Evolutionary conservation across 2,329 filamentous ascomycete species (phyloP).

Genomic region (Camillea tinctor): DNA sequence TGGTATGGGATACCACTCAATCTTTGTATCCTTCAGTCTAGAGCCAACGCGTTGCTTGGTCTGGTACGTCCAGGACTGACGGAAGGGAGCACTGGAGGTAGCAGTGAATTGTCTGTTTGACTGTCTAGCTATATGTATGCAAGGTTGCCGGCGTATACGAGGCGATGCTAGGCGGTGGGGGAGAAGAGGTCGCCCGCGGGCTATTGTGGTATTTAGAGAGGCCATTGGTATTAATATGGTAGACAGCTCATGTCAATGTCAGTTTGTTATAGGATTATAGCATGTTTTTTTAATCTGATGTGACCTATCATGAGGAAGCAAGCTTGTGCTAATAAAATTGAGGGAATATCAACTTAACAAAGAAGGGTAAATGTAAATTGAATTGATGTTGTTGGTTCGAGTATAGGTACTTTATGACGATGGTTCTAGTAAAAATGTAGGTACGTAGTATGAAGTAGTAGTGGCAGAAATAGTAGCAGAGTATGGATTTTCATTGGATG

Average conservation of each 20-base stretch:
- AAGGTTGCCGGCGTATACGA: constrained; percentile 21
- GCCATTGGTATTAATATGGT: constrained; percentile 21
- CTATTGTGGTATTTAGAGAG: constrained; percentile 16
- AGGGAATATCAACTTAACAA: no score
- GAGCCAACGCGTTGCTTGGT: constrained; percentile 46
- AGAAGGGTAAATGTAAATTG: no score
- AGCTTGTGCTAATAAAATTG: no score
- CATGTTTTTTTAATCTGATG: background rate
- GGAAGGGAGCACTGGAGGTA: constrained; percentile 37
- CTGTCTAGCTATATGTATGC: constrained; percentile 17
- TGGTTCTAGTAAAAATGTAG: background rate
- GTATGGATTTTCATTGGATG: no score
- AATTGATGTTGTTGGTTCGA: background rate
- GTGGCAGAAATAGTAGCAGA: no score
- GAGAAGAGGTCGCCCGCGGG: constrained; percentile 17
- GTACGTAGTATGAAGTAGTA: background rate
- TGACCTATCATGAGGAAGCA: no score
- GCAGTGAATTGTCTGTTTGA: constrained; percentile 22
- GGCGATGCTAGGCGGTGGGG: constrained; percentile 12
- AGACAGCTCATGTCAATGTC: background rate
- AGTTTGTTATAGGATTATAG: background rate
- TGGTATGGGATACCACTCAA: constrained; percentile 90
- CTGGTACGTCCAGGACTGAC: constrained; percentile 42
- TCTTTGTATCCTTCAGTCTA: constrained; percentile 51
- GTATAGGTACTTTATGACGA: background rate